These are phyloP conservation scores for Suzukiozyma palmioleophila DNA, from an alignment of 1,139 yeast species.

Conservation along the genomic window DNA sequence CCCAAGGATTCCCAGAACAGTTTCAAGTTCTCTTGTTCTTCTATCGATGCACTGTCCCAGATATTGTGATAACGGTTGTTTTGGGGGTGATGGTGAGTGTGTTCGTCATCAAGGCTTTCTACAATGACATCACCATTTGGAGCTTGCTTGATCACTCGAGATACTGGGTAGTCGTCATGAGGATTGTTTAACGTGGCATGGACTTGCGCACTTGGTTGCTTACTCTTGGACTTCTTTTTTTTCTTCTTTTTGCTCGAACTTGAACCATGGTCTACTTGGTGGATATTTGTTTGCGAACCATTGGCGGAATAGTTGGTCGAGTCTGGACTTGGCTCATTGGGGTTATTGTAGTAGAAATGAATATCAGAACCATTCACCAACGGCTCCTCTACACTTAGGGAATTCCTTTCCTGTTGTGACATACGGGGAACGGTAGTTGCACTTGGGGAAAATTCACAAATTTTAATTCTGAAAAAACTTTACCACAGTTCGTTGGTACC, in stretches of 20 bases:
- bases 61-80: constrained; percentile 24
- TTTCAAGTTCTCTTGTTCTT: constrained; percentile 55
- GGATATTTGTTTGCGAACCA: neutral
- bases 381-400: constrained; percentile 3
- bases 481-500: neutral
- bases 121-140: constrained; percentile 74
- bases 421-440: neutral
- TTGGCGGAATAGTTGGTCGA: constrained; percentile 4
- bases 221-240: constrained; percentile 31
- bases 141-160: constrained; percentile 67
- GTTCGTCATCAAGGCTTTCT: constrained; percentile 39
- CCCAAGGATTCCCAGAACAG: constrained; percentile 70
- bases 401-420: neutral
- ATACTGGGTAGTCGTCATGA: constrained; percentile 63
- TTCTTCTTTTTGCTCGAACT: constrained; percentile 24
- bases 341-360: constrained; percentile 48
- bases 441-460: neutral
- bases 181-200: constrained; percentile 52
- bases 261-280: neutral
- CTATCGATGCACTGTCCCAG: constrained; percentile 58
- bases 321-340: neutral
- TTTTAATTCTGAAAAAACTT: neutral
- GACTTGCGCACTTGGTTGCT: constrained; percentile 15
- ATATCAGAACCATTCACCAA: constrained; percentile 50
- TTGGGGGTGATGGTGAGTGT: constrained; percentile 10